Percentiles rank a stretch among this genome's conserved stretches.
These are phyloP conservation scores for Clarireedia sp. DNA, from an alignment of 2,329 filamentous ascomycete species.

Conservation along the genomic window DNA sequence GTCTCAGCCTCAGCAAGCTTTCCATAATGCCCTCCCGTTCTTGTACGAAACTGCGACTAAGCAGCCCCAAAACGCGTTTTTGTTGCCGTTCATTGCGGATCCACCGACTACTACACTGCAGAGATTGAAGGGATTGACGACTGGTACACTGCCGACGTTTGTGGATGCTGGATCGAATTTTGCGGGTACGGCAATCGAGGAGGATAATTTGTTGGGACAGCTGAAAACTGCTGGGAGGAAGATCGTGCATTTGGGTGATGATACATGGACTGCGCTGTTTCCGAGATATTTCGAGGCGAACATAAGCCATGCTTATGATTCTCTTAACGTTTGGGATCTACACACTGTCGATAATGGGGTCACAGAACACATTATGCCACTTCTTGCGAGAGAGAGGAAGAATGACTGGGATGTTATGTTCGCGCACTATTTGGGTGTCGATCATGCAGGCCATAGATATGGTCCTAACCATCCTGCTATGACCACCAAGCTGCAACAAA, in stretches of 20 bases:
- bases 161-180: slow-evolving; percentile 93
- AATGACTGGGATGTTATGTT: slow-evolving; percentile 88
- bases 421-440: slow-evolving; percentile 88
- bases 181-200: slow-evolving; percentile 87
- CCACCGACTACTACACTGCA: slow-evolving; percentile 92
- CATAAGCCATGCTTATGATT: slow-evolving; percentile 84
- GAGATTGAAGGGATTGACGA: slow-evolving; percentile 86
- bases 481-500: slow-evolving; percentile 82
- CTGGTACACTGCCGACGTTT: slow-evolving; percentile 89
- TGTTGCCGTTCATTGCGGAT: slow-evolving; percentile 93
- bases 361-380: slow-evolving; percentile 78
- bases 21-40: slow-evolving; percentile 82
- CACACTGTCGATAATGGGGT: slow-evolving; percentile 97
- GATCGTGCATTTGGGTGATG: slow-evolving; percentile 91
- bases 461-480: slow-evolving; percentile 90
- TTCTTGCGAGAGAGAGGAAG: slow-evolving; percentile 58
- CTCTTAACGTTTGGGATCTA: slow-evolving; percentile 96
- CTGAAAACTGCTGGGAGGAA: slow-evolving; percentile 58
- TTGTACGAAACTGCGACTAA: slow-evolving; percentile 73
- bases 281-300: slow-evolving; percentile 87
- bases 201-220: slow-evolving; percentile 71
- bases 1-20: slow-evolving; percentile 43
- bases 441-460: slow-evolving; percentile 94
- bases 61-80: slow-evolving; percentile 73
- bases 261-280: slow-evolving; percentile 92